Evolutionary conservation across 2,329 filamentous ascomycete genomes (phyloP).

Genomic region (Colletotrichum coccodes): DNA sequence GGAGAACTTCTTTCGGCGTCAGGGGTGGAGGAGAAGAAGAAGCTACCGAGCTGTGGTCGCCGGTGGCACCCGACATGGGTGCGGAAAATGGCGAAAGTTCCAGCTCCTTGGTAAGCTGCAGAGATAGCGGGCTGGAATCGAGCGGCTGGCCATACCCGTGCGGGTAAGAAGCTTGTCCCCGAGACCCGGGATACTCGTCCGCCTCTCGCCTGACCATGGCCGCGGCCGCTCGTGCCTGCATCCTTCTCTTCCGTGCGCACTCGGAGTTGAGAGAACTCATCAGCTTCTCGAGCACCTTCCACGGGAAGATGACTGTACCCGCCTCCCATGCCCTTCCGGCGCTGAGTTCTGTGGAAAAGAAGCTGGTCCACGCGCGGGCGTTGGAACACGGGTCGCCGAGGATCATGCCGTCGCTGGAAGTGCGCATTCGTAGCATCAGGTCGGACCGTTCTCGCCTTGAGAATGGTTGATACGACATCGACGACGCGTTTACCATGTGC

Average conservation of each 20-base stretch:
- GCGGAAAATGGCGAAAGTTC: not conserved
- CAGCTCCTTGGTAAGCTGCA: not conserved
- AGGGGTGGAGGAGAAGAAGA: conserved; percentile 10
- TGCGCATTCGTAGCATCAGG: conserved; percentile 24
- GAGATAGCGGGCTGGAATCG: conserved; percentile 1
- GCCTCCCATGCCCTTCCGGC: conserved; percentile 25
- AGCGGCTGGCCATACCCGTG: not conserved
- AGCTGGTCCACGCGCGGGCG: conserved; percentile 29
- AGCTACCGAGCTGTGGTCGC: conserved; percentile 6
- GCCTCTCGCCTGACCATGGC: not conserved
- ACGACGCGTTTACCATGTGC: conserved; percentile 29
- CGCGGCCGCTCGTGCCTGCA: not conserved
- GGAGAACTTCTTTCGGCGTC: conserved; percentile 16
- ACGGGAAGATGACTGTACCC: conserved; percentile 25
- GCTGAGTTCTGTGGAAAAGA: conserved; percentile 22
- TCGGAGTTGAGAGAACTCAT: conserved; percentile 28
- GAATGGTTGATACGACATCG: conserved; percentile 15
- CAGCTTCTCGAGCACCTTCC: conserved; percentile 24
- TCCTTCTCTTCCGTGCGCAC: conserved; percentile 8
- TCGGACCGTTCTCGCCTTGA: conserved; percentile 19
- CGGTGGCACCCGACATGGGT: not conserved
- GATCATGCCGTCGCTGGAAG: conserved; percentile 19
- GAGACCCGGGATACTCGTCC: conserved; percentile 6
- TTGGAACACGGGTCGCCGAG: conserved; percentile 25
- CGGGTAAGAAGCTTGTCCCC: not conserved